phyloP scores from a whole-genome alignment of 495 filamentous ascomycete species.

The Penicillium egyptiacum region DNA sequence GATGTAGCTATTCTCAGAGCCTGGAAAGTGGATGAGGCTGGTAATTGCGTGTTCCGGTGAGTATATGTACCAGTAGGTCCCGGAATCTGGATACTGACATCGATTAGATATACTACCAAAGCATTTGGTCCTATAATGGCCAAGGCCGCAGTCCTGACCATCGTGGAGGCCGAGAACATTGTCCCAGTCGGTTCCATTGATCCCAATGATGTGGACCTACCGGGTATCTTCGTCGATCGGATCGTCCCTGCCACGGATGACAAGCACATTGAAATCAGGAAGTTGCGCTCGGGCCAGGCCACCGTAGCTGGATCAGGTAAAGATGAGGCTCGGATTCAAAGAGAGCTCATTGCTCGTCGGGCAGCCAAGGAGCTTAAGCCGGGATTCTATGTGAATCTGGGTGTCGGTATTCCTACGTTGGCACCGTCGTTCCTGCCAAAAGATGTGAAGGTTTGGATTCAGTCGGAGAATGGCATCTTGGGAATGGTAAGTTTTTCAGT shows the following conservation, averaged over 20 bases:
- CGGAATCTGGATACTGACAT: not conserved
- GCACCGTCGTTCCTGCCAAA: slow-evolving; percentile 79
- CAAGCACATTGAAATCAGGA: slow-evolving; percentile 83
- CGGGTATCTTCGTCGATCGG: slow-evolving; percentile 84
- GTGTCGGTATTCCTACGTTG: slow-evolving; percentile 90
- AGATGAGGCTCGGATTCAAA: slow-evolving; percentile 63
- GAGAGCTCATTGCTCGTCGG: slow-evolving; percentile 76
- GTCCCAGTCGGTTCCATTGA: slow-evolving; percentile 79
- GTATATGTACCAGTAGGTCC: slow-evolving; percentile 12
- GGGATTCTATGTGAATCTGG: slow-evolving; percentile 90
- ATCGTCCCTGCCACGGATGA: slow-evolving; percentile 73
- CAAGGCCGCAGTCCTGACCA: slow-evolving; percentile 80
- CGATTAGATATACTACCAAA: slow-evolving; percentile 48
- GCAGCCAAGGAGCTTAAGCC: slow-evolving; percentile 94
- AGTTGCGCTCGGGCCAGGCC: slow-evolving; percentile 60
- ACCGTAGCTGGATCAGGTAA: slow-evolving; percentile 52
- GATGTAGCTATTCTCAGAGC: slow-evolving; percentile 90
- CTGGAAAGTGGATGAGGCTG: slow-evolving; percentile 80
- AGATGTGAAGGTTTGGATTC: slow-evolving; percentile 77
- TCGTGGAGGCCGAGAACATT: slow-evolving; percentile 91
- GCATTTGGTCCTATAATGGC: slow-evolving; percentile 87
- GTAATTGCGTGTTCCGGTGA: slow-evolving; percentile 87
- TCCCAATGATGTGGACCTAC: slow-evolving; percentile 77
- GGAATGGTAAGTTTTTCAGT: slow-evolving; percentile 54
- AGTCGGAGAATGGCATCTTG: slow-evolving; percentile 89